A percentile compares a stretch with the other conserved stretches of the same genome.
Conservation (phyloP, 164 flowering plant species). For the Kalanchoe fedtschenkoi region DNA sequence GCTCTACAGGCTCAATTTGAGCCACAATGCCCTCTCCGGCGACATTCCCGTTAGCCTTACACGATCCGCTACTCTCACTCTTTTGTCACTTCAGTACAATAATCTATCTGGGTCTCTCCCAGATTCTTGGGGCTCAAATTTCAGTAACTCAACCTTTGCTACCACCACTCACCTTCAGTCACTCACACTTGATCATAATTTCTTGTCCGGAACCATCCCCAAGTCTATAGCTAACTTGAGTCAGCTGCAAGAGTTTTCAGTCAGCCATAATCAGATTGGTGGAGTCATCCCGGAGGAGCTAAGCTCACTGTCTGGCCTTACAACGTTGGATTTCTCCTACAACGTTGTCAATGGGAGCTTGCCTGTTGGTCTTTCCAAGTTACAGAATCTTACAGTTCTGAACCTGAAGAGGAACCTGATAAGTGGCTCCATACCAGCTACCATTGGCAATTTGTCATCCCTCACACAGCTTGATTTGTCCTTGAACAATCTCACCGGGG, state of each 20-base stretch:
- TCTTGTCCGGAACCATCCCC: slow-evolving; percentile 23
- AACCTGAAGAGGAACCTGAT: slow-evolving; percentile 39
- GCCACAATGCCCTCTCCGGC: slow-evolving; percentile 32
- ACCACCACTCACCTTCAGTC: slow-evolving; percentile 11
- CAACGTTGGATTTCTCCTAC: slow-evolving; percentile 17
- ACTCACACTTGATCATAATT: slow-evolving; percentile 24
- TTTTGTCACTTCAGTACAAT: slow-evolving; percentile 28
- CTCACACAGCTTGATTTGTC: slow-evolving; percentile 54
- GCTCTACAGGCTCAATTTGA: slow-evolving; percentile 31
- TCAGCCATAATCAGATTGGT: slow-evolving; percentile 20
- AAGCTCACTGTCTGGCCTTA: slow-evolving; percentile 19
- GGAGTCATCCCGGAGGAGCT: slow-evolving; percentile 26
- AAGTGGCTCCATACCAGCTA: slow-evolving; percentile 42
- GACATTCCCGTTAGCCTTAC: slow-evolving; percentile 20
- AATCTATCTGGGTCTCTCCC: slow-evolving; percentile 32
- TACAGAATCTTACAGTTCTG: slow-evolving; percentile 37
- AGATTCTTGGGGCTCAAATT: slow-evolving; percentile 20
- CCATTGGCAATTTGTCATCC: slow-evolving; percentile 41
- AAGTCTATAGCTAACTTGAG: slow-evolving; percentile 13
- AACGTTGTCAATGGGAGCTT: slow-evolving; percentile 31
- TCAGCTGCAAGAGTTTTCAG: slow-evolving; percentile 21
- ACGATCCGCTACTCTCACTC: slow-evolving; percentile 19
- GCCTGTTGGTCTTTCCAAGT: slow-evolving; percentile 18
- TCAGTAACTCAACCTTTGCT: background rate
- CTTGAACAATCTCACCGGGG: slow-evolving; percentile 45